These are phyloP conservation scores for Cryptosporidium tyzzeri DNA, from an alignment of 169 alveolate species.

Conservation along the genomic window DNA sequence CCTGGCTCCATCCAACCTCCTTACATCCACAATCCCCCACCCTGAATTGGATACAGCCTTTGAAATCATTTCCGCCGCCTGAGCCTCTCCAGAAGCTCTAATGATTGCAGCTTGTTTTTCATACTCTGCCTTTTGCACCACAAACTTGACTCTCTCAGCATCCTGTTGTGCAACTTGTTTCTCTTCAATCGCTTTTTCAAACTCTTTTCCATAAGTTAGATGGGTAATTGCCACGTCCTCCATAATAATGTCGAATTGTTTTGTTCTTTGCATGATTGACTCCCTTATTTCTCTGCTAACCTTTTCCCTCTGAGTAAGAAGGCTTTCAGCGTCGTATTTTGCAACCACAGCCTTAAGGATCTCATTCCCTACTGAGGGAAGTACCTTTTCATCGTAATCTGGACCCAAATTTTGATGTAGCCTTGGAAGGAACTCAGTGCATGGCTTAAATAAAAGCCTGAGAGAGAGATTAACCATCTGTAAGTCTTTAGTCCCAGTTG, in stretches of 20 bases:
- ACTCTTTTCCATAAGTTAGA: constrained; percentile 95
- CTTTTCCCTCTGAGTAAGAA: constrained; percentile 95
- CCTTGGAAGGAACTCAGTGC: constrained; percentile 89
- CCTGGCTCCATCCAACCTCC: constrained; percentile 97
- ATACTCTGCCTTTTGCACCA: constrained; percentile 95
- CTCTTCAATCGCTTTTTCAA: constrained; percentile 96
- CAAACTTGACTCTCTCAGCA: constrained; percentile 95
- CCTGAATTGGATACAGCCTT: constrained; percentile 95
- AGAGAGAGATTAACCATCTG: constrained; percentile 94
- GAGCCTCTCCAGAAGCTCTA: constrained; percentile 97
- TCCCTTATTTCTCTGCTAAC: constrained; percentile 93
- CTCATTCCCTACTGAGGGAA: constrained; percentile 98
- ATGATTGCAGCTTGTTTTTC: constrained; percentile 96
- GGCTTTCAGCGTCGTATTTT: constrained; percentile 94
- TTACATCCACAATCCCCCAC: constrained; percentile 92
- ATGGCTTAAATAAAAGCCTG: constrained; percentile 94
- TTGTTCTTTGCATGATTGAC: constrained; percentile 93
- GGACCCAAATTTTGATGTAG: constrained; percentile 94
- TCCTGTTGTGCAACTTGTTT: constrained; percentile 98
- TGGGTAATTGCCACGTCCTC: constrained; percentile 98
- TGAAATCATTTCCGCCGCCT: constrained; percentile 96
- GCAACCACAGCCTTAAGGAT: constrained; percentile 97
- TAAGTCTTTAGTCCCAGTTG: constrained; percentile 94
- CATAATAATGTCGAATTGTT: constrained; percentile 92
- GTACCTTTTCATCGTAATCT: constrained; percentile 96